phyloP scores from a whole-genome alignment of 176 grass and related monocot genomes.

The Zea luxurians region DNA sequence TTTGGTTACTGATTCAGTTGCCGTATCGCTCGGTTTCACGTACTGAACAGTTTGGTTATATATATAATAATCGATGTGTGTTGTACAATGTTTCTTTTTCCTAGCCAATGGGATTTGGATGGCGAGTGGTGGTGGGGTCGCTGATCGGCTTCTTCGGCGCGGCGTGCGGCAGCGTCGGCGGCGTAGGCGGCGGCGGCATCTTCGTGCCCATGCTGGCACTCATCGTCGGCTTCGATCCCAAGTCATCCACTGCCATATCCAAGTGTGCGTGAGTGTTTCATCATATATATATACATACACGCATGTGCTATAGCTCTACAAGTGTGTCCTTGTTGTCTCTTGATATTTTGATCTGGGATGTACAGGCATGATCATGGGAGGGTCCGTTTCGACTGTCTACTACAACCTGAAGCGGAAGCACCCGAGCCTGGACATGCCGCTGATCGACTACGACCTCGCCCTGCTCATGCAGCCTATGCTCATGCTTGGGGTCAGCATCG shows the following conservation, averaged over 20 bases:
- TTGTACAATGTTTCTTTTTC: too few relatives aligned
- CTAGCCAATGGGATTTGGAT: constrained; percentile 57
- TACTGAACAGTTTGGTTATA: too few relatives aligned
- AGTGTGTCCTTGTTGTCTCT: too few relatives aligned
- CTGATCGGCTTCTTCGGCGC: constrained; percentile 70
- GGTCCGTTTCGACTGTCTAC: constrained; percentile 65
- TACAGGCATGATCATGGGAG: constrained; percentile 82
- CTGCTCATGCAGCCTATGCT: constrained; percentile 86
- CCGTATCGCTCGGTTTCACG: too few relatives aligned
- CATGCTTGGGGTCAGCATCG: constrained; percentile 82
- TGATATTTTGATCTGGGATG: too few relatives aligned
- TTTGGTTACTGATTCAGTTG: too few relatives aligned
- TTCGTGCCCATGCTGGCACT: constrained; percentile 75
- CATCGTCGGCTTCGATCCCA: constrained; percentile 72
- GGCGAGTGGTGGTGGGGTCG: constrained; percentile 59
- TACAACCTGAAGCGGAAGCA: constrained; percentile 82
- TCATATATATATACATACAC: too few relatives aligned
- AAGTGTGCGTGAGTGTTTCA: constrained; percentile 47
- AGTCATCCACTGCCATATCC: constrained; percentile 69
- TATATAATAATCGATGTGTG: too few relatives aligned
- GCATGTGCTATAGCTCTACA: too few relatives aligned
- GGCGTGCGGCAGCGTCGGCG: constrained; percentile 73
- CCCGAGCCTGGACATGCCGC: constrained; percentile 64
- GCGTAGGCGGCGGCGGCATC: constrained; percentile 76
- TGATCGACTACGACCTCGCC: constrained; percentile 82